Percentiles rank a stretch among this genome's conserved stretches.
phyloP scores from a whole-genome alignment of 805 yeast species.

The Suhomyces vadensis region DNA sequence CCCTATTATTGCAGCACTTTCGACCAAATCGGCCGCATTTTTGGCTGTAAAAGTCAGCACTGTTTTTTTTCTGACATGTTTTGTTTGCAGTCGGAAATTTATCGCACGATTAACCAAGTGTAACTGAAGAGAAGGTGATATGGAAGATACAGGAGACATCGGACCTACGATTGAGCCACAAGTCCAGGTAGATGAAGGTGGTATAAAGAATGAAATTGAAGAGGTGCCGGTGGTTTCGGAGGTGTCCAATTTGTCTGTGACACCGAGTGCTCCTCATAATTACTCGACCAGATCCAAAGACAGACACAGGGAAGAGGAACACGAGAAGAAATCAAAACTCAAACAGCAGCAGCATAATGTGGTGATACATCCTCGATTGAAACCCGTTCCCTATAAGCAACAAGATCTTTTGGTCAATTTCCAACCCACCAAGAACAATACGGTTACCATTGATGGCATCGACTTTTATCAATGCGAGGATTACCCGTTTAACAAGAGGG shows the following conservation, averaged over 20 bases:
- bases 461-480: constrained; percentile 61
- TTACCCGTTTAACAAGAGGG: constrained; percentile 74
- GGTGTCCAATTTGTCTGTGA: background rate
- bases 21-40: too few relatives aligned
- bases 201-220: background rate
- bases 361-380: constrained; percentile 35
- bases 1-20: too few relatives aligned
- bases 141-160: background rate
- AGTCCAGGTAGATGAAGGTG: constrained; percentile 13
- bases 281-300: constrained; percentile 30
- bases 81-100: background rate
- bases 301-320: constrained; percentile 18
- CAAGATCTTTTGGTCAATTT: constrained; percentile 11
- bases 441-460: constrained; percentile 15
- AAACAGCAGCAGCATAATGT: constrained; percentile 32
- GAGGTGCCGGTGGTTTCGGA: background rate
- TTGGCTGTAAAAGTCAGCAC: background rate
- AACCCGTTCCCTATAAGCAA: constrained; percentile 34
- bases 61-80: background rate
- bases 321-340: constrained; percentile 18
- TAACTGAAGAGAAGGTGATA: background rate
- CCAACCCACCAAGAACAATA: constrained; percentile 15
- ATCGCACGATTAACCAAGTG: background rate
- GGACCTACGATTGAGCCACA: constrained; percentile 20
- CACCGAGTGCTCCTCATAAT: constrained; percentile 14